phyloP scores from a whole-genome alignment of 2,329 filamentous ascomycete genomes.

The Geosmithia morbida region DNA sequence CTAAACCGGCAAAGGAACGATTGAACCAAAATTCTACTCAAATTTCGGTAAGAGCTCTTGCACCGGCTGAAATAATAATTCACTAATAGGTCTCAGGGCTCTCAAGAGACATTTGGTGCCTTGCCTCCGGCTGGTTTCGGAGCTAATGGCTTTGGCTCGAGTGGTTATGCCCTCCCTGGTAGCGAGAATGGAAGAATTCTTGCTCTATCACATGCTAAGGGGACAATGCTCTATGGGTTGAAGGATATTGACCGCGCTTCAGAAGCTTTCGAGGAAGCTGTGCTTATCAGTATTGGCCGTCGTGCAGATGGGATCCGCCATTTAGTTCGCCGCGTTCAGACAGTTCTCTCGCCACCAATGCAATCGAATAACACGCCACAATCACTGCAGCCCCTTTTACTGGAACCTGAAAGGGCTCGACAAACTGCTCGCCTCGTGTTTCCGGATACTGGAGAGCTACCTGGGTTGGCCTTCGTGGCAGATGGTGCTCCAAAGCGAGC shows the following conservation, averaged over 20 bases:
- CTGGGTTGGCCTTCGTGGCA: conserved; percentile 60
- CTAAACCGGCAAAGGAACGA: not conserved
- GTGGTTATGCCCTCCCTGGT: conserved; percentile 59
- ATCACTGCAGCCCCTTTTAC: conserved; percentile 44
- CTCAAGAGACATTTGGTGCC: not conserved
- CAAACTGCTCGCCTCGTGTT: conserved; percentile 78
- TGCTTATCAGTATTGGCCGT: conserved; percentile 72
- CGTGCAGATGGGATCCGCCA: conserved; percentile 56
- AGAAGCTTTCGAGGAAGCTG: conserved; percentile 85
- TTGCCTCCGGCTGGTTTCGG: not conserved
- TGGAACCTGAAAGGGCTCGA: conserved; percentile 72
- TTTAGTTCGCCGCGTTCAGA: conserved; percentile 66
- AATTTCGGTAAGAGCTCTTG: not conserved
- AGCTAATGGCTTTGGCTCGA: conserved; percentile 2
- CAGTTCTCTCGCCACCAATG: conserved; percentile 38
- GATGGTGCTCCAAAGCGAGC: conserved; percentile 61
- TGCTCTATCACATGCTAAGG: conserved; percentile 89
- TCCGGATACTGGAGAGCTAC: conserved; percentile 56
- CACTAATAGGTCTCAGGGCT: not conserved
- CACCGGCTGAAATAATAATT: not conserved
- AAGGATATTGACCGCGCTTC: conserved; percentile 73
- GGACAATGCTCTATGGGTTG: conserved; percentile 91
- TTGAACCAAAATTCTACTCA: not conserved
- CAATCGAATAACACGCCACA: conserved; percentile 3
- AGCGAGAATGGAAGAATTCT: conserved; percentile 86